These are phyloP conservation scores for Fomitopsis pinicola DNA, from an alignment of 1,284 basidiomycete genomes.

Conservation along the genomic window DNA sequence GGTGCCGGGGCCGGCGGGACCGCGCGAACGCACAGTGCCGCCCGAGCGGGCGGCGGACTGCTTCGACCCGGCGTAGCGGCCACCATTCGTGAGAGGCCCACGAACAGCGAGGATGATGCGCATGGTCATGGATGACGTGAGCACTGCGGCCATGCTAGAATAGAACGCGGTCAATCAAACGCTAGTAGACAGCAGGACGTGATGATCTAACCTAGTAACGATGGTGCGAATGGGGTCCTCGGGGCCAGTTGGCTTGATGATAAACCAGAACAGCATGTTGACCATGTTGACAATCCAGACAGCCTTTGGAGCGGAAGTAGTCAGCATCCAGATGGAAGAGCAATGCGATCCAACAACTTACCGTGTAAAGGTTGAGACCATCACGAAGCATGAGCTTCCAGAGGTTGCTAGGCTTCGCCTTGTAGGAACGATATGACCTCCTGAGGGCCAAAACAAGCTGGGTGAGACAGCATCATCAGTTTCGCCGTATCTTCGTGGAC, in stretches of 20 bases:
- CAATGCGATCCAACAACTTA: slow-evolving; percentile 27
- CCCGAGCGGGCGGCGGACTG: slow-evolving; percentile 26
- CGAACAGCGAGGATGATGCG: slow-evolving; percentile 78
- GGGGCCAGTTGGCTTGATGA: slow-evolving; percentile 57
- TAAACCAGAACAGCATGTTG: slow-evolving; percentile 81
- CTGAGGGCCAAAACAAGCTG: slow-evolving; percentile 60
- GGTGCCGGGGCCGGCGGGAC: slow-evolving; percentile 15
- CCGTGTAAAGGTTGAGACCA: slow-evolving; percentile 76
- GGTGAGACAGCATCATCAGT: background rate
- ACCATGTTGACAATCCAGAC: slow-evolving; percentile 73
- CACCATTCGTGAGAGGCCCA: slow-evolving; percentile 63
- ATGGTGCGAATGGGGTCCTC: slow-evolving; percentile 73
- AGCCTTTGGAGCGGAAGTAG: slow-evolving; percentile 33
- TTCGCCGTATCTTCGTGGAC: background rate
- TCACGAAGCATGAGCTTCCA: slow-evolving; percentile 87
- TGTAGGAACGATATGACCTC: slow-evolving; percentile 60
- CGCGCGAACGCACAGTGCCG: slow-evolving; percentile 37
- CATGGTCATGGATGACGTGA: slow-evolving; percentile 79
- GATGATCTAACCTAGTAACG: slow-evolving; percentile 45
- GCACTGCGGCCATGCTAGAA: slow-evolving; percentile 69
- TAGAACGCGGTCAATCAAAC: slow-evolving; percentile 2
- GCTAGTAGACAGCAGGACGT: background rate
- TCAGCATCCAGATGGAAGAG: background rate
- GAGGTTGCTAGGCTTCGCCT: slow-evolving; percentile 50
- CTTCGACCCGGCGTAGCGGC: slow-evolving; percentile 49